A percentile compares a stretch with the other conserved stretches of the same genome.
Evolutionary conservation across 495 filamentous ascomycete species (phyloP).

Genomic region (Aspergillus bridgeri): DNA sequence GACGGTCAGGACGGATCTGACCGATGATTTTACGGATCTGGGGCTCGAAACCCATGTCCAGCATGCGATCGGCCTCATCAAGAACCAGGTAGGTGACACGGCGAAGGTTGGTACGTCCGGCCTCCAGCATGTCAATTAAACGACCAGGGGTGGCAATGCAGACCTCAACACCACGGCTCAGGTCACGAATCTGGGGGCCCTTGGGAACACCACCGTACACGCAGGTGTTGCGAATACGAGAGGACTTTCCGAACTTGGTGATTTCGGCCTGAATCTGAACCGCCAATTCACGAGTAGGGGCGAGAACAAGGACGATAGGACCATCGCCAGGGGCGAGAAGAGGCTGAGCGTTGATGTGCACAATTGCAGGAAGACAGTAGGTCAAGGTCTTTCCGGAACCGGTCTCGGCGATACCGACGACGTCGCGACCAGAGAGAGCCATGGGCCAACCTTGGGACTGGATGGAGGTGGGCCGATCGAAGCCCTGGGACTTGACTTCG

Average conservation of each 20-base stretch:
- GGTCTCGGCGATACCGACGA: slow-evolving; percentile 98
- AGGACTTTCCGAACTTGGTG: slow-evolving; percentile 99
- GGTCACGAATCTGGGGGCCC: slow-evolving; percentile 91
- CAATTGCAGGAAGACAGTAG: slow-evolving; percentile 97
- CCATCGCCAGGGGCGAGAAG: slow-evolving; percentile 95
- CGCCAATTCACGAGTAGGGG: slow-evolving; percentile 94
- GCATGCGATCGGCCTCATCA: slow-evolving; percentile 98
- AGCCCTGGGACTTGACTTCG: slow-evolving; percentile 97
- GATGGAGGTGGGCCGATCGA: slow-evolving; percentile 86
- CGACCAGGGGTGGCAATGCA: slow-evolving; percentile 98
- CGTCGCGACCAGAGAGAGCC: slow-evolving; percentile 96
- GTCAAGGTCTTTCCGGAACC: slow-evolving; percentile 98
- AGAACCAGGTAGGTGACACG: slow-evolving; percentile 97
- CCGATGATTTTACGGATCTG: slow-evolving; percentile 97
- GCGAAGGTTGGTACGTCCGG: slow-evolving; percentile 94
- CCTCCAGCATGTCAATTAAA: slow-evolving; percentile 97
- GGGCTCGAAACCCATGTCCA: slow-evolving; percentile 99
- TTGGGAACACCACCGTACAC: slow-evolving; percentile 99
- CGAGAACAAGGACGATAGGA: slow-evolving; percentile 91
- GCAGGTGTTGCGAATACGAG: slow-evolving; percentile 96
- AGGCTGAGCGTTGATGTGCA: slow-evolving; percentile 98
- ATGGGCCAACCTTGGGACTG: slow-evolving; percentile 99
- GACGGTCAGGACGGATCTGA: slow-evolving; percentile 97
- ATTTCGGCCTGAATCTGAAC: slow-evolving; percentile 99
- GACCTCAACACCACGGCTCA: slow-evolving; percentile 90